phyloP scores from a whole-genome alignment of 257 asterid genomes.

The Cruciata laevipes region DNA sequence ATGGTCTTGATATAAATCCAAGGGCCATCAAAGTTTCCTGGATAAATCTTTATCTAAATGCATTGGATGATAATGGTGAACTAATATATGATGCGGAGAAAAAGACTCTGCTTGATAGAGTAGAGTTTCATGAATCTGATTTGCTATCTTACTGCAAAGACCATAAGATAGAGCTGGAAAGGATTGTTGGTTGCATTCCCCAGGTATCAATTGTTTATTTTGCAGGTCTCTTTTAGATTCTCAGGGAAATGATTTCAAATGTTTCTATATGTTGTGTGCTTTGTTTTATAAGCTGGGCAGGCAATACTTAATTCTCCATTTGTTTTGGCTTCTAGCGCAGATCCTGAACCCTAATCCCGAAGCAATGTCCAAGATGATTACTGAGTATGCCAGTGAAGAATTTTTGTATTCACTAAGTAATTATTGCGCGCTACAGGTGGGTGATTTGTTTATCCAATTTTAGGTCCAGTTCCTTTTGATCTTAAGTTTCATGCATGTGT shows the following conservation, averaged over 20 bases:
- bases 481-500: not conserved
- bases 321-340: constrained; percentile 35
- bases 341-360: constrained; percentile 98
- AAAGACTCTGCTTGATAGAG: constrained; percentile 85
- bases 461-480: not conserved
- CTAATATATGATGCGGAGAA: constrained; percentile 74
- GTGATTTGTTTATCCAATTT: constrained; percentile 8
- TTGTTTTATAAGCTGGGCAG: not conserved
- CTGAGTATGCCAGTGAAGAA: constrained; percentile 97
- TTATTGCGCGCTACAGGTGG: constrained; percentile 95
- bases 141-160: constrained; percentile 88
- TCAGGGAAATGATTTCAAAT: not conserved
- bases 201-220: constrained; percentile 51
- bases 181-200: constrained; percentile 98
- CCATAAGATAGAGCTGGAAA: constrained; percentile 79
- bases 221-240: not conserved
- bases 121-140: constrained; percentile 92
- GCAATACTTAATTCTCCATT: constrained; percentile 1
- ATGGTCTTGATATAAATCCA: constrained; percentile 98
- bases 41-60: constrained; percentile 94
- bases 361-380: constrained; percentile 95
- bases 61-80: constrained; percentile 85
- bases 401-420: constrained; percentile 79
- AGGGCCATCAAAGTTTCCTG: constrained; percentile 94
- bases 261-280: not conserved